A percentile compares a stretch with the other conserved stretches of the same genome.
These are phyloP conservation scores for Entomortierella beljakovae DNA, from an alignment of 192 early-diverging fungal genomes.

Conservation along the genomic window DNA sequence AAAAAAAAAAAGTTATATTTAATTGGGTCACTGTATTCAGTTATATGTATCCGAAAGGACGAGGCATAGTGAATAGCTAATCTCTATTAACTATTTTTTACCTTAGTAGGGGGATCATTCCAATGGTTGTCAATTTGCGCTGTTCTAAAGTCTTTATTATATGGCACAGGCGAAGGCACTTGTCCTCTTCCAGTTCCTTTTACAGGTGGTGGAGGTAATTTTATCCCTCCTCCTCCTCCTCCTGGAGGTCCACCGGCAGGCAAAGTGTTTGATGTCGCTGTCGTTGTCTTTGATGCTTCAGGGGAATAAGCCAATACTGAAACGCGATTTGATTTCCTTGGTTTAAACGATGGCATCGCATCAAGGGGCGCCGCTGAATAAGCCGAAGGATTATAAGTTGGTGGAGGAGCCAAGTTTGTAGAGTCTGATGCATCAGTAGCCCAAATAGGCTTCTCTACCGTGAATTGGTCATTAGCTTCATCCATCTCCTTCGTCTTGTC, in stretches of 20 bases:
- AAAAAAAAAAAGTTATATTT: neutral
- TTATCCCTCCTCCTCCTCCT: constrained; percentile 20
- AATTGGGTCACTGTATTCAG: too few species aligned
- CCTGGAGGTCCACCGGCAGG: constrained; percentile 31
- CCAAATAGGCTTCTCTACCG: neutral
- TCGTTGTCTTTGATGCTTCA: constrained; percentile 9
- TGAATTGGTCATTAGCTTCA: constrained; percentile 12
- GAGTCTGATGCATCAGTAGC: neutral
- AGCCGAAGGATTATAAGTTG: constrained; percentile 18
- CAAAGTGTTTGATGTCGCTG: neutral
- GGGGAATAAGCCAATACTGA: constrained; percentile 39
- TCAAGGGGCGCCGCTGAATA: constrained; percentile 19
- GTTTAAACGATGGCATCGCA: constrained; percentile 36
- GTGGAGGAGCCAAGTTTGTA: constrained; percentile 17
- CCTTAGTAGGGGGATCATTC: constrained; percentile 66
- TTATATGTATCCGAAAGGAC: too few species aligned
- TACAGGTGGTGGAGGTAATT: constrained; percentile 42
- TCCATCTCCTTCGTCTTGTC: neutral
- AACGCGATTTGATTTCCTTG: constrained; percentile 37
- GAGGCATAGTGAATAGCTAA: too few species aligned
- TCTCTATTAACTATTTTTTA: constrained; percentile 12
- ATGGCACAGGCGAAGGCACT: constrained; percentile 23
- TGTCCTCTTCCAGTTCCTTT: constrained; percentile 8
- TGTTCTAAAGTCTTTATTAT: constrained; percentile 57
- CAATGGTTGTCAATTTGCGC: constrained; percentile 63